phyloP scores from a whole-genome alignment of 306 rosid genomes.

The Vigna unguiculata region DNA sequence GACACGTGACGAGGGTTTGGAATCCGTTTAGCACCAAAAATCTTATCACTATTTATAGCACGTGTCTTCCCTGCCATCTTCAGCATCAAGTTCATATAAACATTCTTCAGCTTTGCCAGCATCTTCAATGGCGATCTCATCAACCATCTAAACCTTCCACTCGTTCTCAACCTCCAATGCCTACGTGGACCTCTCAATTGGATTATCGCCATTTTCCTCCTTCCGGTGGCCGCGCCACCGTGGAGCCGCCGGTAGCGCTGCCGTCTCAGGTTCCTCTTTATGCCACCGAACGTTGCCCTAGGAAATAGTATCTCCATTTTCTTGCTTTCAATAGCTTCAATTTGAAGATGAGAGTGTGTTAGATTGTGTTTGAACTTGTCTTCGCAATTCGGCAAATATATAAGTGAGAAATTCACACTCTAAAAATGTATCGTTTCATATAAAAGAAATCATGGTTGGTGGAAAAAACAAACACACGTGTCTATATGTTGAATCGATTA shows the following conservation, averaged over 20 bases:
- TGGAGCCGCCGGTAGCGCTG: constrained; percentile 50
- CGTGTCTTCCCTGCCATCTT: constrained; percentile 29
- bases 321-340: constrained; percentile 22
- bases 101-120: constrained; percentile 51
- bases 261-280: constrained; percentile 47
- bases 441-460: not conserved
- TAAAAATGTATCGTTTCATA: not conserved
- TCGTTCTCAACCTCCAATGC: constrained; percentile 55
- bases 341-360: not conserved
- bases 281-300: constrained; percentile 16
- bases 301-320: constrained; percentile 49
- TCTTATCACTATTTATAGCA: constrained; percentile 35
- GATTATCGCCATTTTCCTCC: constrained; percentile 41
- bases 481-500: not conserved
- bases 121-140: constrained; percentile 58
- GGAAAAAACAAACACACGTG: not conserved
- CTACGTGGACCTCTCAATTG: constrained; percentile 43
- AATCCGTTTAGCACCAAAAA: constrained; percentile 24
- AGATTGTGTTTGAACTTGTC: not conserved
- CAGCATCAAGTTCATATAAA: constrained; percentile 59
- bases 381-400: not conserved
- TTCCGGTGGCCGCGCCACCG: not conserved
- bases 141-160: constrained; percentile 50
- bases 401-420: not conserved
- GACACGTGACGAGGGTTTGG: constrained; percentile 32